Conservation (phyloP, 2,329 filamentous ascomycete species). For the Erysiphe neolycopersici region DNA sequence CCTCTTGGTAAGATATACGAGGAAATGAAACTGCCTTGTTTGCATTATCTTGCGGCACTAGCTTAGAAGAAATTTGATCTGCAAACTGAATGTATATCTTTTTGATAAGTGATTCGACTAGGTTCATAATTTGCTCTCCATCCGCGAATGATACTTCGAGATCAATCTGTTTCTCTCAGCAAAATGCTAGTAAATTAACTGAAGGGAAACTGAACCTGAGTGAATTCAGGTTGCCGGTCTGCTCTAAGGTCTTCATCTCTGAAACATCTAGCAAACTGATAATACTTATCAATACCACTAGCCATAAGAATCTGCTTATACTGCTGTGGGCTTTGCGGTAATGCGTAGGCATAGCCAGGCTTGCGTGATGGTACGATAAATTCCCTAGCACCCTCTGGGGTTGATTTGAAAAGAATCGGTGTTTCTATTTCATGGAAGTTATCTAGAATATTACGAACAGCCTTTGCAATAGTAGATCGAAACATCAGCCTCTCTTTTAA, state of each 20-base stretch:
- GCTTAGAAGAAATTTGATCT: not conserved
- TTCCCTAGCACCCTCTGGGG: conserved; percentile 80
- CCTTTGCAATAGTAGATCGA: conserved; percentile 29
- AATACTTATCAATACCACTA: conserved; percentile 57
- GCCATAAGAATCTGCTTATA: conserved; percentile 98
- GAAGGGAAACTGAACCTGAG: conserved; percentile 32
- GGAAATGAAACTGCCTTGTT: conserved; percentile 3
- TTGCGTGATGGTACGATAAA: conserved; percentile 75
- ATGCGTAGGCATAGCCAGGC: conserved; percentile 54
- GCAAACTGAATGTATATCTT: conserved; percentile 6
- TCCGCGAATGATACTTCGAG: conserved; percentile 74
- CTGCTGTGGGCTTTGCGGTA: conserved; percentile 91
- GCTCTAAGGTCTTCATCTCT: conserved; percentile 81
- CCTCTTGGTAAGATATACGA: conserved; percentile 39
- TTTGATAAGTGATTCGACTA: conserved; percentile 10
- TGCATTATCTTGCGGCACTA: not conserved
- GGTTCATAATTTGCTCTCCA: conserved; percentile 39
- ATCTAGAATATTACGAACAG: conserved; percentile 18
- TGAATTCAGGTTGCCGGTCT: conserved; percentile 90
- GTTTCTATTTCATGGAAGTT: conserved; percentile 45
- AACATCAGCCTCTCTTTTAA: conserved; percentile 44
- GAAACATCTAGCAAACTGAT: conserved; percentile 84
- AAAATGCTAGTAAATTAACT: conserved; percentile 1
- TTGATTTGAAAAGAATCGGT: conserved; percentile 88
- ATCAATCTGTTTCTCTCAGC: conserved; percentile 35